Percentiles rank a stretch among this genome's conserved stretches.
phyloP scores from a whole-genome alignment of 192 early-diverging fungal genomes.

The Podila horticola region DNA sequence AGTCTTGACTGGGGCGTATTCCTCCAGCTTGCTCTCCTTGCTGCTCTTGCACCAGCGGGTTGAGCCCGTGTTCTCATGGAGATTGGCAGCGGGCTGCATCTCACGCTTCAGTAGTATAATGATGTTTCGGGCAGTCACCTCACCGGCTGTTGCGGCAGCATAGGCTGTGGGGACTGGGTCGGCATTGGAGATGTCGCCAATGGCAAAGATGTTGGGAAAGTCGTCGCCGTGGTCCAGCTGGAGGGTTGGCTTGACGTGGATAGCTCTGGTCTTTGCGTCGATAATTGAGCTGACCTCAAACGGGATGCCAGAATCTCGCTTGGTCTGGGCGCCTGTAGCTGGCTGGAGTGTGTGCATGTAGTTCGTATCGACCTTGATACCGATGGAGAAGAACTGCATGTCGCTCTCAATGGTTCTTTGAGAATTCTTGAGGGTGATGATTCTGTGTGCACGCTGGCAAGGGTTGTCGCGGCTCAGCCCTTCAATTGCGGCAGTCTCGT shows the following conservation, averaged over 20 bases:
- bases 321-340: slow-evolving; percentile 68
- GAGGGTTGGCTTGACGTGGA: slow-evolving; percentile 73
- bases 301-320: slow-evolving; percentile 58
- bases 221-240: slow-evolving; percentile 65
- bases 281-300: slow-evolving; percentile 27
- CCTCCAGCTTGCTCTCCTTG: slow-evolving; percentile 24
- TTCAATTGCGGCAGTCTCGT: slow-evolving; percentile 59
- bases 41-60: not conserved
- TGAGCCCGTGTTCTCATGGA: not conserved
- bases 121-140: slow-evolving; percentile 31
- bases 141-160: slow-evolving; percentile 23
- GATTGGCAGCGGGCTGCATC: not conserved
- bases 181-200: slow-evolving; percentile 74
- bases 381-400: slow-evolving; percentile 40
- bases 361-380: slow-evolving; percentile 19
- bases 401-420: slow-evolving; percentile 57
- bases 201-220: slow-evolving; percentile 76
- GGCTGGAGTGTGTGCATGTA: slow-evolving; percentile 56
- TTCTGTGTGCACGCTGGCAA: slow-evolving; percentile 42
- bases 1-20: slow-evolving; percentile 11
- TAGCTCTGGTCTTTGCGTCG: slow-evolving; percentile 63
- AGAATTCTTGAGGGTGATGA: slow-evolving; percentile 16
- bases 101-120: slow-evolving; percentile 23
- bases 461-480: slow-evolving; percentile 65
- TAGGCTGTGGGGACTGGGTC: slow-evolving; percentile 52